Conservation (phyloP, 169 alveolate species). For the Theileria equi region DNA sequence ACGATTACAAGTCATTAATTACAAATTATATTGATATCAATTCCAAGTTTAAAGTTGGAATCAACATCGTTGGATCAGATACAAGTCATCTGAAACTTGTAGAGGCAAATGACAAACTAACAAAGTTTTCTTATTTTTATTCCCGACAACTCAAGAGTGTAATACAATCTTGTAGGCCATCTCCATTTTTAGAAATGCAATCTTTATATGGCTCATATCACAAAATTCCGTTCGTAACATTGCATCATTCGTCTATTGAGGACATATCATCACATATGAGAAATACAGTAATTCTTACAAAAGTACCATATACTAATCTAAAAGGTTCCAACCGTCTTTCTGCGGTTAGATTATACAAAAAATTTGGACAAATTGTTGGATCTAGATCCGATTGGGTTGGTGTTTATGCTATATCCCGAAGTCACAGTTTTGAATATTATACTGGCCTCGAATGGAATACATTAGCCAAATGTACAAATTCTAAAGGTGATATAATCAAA, state of each 20-base stretch:
- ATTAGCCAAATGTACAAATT: constrained; percentile 30
- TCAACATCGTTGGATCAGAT: constrained; percentile 51
- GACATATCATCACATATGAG: constrained; percentile 27
- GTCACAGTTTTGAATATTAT: constrained; percentile 36
- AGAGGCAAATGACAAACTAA: constrained; percentile 33
- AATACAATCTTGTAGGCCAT: constrained; percentile 3
- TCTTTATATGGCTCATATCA: not conserved
- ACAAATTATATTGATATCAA: not conserved
- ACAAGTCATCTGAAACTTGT: constrained; percentile 25
- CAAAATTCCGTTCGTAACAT: not conserved
- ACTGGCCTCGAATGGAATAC: constrained; percentile 59
- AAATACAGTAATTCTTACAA: constrained; percentile 27
- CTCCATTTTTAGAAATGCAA: not conserved
- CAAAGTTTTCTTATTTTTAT: constrained; percentile 13
- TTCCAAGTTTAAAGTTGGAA: not conserved
- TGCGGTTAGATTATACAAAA: constrained; percentile 13
- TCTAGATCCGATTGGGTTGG: constrained; percentile 65
- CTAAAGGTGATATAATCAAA: constrained; percentile 31
- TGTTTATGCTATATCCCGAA: constrained; percentile 51
- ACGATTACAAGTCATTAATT: not conserved
- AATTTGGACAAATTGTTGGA: constrained; percentile 43
- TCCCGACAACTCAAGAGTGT: not conserved
- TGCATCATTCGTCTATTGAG: constrained; percentile 32
- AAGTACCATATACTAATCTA: constrained; percentile 27
- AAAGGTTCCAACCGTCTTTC: not conserved